Conservation (phyloP, 768 basidiomycete genomes). For the Hemileccinum rubropunctum region DNA sequence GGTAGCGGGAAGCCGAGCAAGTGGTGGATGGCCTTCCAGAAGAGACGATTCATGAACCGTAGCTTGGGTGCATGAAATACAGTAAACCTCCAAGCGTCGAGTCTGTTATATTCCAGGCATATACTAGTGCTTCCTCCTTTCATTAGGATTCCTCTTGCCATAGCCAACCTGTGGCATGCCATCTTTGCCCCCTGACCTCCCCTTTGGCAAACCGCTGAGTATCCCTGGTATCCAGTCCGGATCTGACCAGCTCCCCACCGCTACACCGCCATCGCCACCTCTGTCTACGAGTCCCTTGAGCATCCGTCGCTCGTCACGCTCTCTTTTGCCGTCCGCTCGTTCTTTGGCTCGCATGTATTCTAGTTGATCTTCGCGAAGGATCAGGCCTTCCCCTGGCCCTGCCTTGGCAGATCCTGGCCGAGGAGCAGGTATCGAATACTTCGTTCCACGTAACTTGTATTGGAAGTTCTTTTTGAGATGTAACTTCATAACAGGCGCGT, state of each 20-base stretch:
- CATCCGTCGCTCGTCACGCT: slow-evolving; percentile 71
- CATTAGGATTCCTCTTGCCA: slow-evolving; percentile 90
- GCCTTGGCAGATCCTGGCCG: slow-evolving; percentile 86
- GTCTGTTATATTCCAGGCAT: slow-evolving; percentile 16
- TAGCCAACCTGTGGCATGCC: slow-evolving; percentile 84
- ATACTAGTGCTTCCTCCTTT: slow-evolving; percentile 50
- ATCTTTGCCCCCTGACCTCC: slow-evolving; percentile 51
- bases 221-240: slow-evolving; percentile 93
- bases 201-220: slow-evolving; percentile 68
- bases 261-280: slow-evolving; percentile 47
- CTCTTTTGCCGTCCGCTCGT: slow-evolving; percentile 65
- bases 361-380: slow-evolving; percentile 89
- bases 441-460: slow-evolving; percentile 86
- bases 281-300: slow-evolving; percentile 57
- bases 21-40: slow-evolving; percentile 99
- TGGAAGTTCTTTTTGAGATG: slow-evolving; percentile 97
- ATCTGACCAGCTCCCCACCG: slow-evolving; percentile 86
- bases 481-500: slow-evolving; percentile 72
- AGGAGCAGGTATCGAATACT: slow-evolving; percentile 88
- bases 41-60: slow-evolving; percentile 94
- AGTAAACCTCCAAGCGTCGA: background rate
- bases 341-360: slow-evolving; percentile 85
- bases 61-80: slow-evolving; percentile 62
- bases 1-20: slow-evolving; percentile 95
- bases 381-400: slow-evolving; percentile 76